Evolutionary conservation across 2,329 filamentous ascomycete species (phyloP).

Genomic region (Ophiocordyceps sinensis): DNA sequence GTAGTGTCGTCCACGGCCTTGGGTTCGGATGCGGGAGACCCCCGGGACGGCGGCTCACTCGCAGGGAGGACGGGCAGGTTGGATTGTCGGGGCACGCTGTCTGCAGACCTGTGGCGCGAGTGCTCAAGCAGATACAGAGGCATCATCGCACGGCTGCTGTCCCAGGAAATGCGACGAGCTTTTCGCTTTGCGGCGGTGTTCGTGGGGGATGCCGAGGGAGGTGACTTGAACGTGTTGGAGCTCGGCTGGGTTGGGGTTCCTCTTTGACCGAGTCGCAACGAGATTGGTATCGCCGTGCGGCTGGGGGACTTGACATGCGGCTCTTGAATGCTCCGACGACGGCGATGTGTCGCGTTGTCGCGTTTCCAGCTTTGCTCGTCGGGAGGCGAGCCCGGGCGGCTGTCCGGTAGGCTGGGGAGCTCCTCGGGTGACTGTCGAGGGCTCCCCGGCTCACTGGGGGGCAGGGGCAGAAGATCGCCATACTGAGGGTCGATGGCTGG

Average conservation of each 20-base stretch:
- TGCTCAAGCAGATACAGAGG: conserved; percentile 72
- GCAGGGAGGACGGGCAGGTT: conserved; percentile 36
- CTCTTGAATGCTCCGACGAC: conserved; percentile 34
- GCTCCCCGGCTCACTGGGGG: conserved; percentile 42
- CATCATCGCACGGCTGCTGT: conserved; percentile 54
- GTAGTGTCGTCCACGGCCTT: conserved; percentile 11
- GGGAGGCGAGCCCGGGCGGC: conserved; percentile 41
- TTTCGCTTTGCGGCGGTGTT: conserved; percentile 23
- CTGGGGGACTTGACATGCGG: conserved; percentile 35
- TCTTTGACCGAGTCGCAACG: conserved; percentile 36
- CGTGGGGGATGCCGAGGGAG: conserved; percentile 21
- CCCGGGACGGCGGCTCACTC: conserved; percentile 21
- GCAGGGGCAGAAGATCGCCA: conserved; percentile 49
- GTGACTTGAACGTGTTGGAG: conserved; percentile 18
- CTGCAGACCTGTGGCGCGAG: conserved; percentile 23
- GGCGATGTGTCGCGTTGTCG: conserved; percentile 27
- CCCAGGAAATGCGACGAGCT: conserved; percentile 45
- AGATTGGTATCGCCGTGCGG: conserved; percentile 42
- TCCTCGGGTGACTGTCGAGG: conserved; percentile 23
- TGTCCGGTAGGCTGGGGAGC: conserved; percentile 43
- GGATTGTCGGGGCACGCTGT: conserved; percentile 14
- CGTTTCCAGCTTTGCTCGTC: conserved; percentile 27
- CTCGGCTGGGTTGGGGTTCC: conserved; percentile 27
- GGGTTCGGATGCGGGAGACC: conserved; percentile 19
- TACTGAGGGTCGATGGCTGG: conserved; percentile 53